Evolutionary conservation across 805 yeast genomes (phyloP), one percentile per base, ranked within the genome.

Genomic region (Starmerella powellii): DNA sequence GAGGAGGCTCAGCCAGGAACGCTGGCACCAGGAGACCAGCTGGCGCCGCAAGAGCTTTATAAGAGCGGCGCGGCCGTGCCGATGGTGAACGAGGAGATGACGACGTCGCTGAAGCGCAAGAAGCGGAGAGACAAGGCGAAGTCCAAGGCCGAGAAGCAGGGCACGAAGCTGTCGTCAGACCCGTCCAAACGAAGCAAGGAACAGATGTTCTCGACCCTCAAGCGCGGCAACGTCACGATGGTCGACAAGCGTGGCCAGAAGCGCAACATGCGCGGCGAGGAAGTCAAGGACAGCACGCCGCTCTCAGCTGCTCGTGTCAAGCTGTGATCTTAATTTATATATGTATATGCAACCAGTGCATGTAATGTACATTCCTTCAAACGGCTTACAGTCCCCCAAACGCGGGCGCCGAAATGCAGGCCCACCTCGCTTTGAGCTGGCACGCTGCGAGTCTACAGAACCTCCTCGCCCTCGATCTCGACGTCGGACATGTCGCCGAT

Each of bases 1-100:
- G 98, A 88, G 63, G 97, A 91, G 57, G 91, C 95, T 1, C 96
- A 86, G 64, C 98, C 98, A 38, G 68, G 84, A 44, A 78, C 86
- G 29, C 69, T 82, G 64, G 74, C 91, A 2, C 65, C 73, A 27
- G 83, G 78, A 18, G 66, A 78, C 12, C 73, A 81, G 37, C 69
- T 91, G 54, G 98, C 98, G 2, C 98, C 98, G 31, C 98, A 88
- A 65, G 98, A 88, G 63, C 70, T 91, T 8, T 91, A 79, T 63
- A 74, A 69, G 57, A 57, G 65, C 8, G 59, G 52, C 12, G 40
- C 37, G 27, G 47, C 54, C 6, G 41, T 30, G 30, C 44, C 53
- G 8, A 43, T 51, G 44, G 49, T 38, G 13, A 33, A 38, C 37
- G 12, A 39, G 13, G 54, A 50, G 30, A 50, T 50, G 54, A 18